Percentiles rank a stretch among this genome's conserved stretches.
phyloP scores from a whole-genome alignment of 2,329 filamentous ascomycete genomes.

The Podosphaera aphanis region DNA sequence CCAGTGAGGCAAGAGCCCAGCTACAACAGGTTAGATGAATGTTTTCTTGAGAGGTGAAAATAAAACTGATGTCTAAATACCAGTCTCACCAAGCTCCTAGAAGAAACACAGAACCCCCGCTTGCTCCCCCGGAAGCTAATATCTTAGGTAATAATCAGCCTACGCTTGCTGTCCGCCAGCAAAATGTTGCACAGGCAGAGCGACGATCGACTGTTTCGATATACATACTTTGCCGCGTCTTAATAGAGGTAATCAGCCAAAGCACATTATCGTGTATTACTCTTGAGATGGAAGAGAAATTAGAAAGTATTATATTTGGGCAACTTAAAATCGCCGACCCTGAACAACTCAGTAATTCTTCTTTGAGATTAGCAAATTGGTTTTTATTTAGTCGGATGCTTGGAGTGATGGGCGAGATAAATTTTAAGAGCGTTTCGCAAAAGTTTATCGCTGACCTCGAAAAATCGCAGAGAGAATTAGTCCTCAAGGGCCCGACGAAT shows the following conservation, averaged over 20 bases:
- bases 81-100: slow-evolving; percentile 25
- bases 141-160: slow-evolving; percentile 6
- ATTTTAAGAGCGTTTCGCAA: slow-evolving; percentile 63
- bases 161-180: slow-evolving; percentile 28
- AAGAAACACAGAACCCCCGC: slow-evolving; percentile 47
- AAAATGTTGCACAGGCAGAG: slow-evolving; percentile 58
- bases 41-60: neutral
- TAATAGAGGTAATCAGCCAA: slow-evolving; percentile 84
- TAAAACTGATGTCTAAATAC: neutral
- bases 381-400: slow-evolving; percentile 78
- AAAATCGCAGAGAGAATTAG: slow-evolving; percentile 50
- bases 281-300: slow-evolving; percentile 73
- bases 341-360: slow-evolving; percentile 53
- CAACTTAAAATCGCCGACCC: slow-evolving; percentile 76
- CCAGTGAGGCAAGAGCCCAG: slow-evolving; percentile 40
- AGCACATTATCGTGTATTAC: slow-evolving; percentile 66
- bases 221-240: slow-evolving; percentile 78
- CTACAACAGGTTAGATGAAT: slow-evolving; percentile 24
- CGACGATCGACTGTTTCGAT: slow-evolving; percentile 84
- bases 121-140: slow-evolving; percentile 9
- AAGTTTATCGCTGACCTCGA: slow-evolving; percentile 68
- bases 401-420: slow-evolving; percentile 87
- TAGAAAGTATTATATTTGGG: slow-evolving; percentile 91
- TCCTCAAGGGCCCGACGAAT: slow-evolving; percentile 41
- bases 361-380: slow-evolving; percentile 83